Evolutionary conservation across 2,329 filamentous ascomycete species (phyloP).

Genomic region (Beauveria pseudobassiana): DNA sequence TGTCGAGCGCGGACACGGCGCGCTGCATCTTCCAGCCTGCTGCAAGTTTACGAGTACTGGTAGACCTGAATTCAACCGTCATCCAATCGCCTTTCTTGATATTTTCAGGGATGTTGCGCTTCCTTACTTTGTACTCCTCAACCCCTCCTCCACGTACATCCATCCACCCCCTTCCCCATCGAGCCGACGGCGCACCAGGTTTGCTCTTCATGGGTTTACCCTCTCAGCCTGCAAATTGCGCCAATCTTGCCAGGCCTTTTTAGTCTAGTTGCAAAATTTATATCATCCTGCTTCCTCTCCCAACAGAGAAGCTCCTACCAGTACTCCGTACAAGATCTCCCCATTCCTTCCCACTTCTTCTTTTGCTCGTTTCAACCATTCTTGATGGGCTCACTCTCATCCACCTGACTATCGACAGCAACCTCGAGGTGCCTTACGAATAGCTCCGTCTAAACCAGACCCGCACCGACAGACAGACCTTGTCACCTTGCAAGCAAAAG

Average conservation of each 20-base stretch:
- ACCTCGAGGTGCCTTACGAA: slow-evolving; percentile 2
- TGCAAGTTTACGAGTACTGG: not conserved
- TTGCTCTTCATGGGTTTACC: slow-evolving; percentile 9
- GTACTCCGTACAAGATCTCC: slow-evolving; percentile 8
- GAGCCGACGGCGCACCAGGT: not conserved
- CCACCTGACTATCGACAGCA: not conserved
- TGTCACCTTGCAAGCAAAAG: not conserved
- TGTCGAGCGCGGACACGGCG: not conserved
- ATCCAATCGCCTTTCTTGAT: not conserved
- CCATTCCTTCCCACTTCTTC: not conserved
- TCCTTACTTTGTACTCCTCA: not conserved
- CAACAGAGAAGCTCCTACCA: not conserved
- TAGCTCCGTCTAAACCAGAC: slow-evolving; percentile 8
- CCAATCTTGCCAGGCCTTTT: slow-evolving; percentile 6
- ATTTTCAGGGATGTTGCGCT: not conserved
- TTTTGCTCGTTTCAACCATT: not conserved
- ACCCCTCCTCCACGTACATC: not conserved
- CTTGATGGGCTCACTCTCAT: not conserved
- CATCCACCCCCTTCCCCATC: slow-evolving; percentile 1
- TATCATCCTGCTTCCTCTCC: not conserved
- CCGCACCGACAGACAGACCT: slow-evolving; percentile 9
- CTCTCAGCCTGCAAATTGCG: slow-evolving; percentile 12
- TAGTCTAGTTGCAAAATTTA: slow-evolving; percentile 8
- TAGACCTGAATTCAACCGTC: not conserved
- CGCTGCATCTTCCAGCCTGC: not conserved